Evolutionary conservation across 768 basidiomycete species (phyloP), one percentile per base, ranked within the genome.

Genomic region (Amylocystis lapponica): DNA sequence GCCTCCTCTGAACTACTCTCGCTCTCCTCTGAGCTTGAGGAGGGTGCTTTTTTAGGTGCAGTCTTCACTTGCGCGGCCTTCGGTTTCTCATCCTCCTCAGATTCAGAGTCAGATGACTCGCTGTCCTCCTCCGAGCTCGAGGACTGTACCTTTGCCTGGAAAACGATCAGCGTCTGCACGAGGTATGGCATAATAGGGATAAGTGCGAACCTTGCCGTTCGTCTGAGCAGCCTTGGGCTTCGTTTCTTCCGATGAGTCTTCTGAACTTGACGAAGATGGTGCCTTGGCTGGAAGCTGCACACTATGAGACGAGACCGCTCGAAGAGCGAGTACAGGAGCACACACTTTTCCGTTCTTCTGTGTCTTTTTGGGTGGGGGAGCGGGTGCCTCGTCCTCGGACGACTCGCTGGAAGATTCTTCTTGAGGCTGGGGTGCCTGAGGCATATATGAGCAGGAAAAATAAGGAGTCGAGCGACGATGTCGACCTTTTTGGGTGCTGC

Each of bases 201-300:
- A 40, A 31, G 27, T 31, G 3, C 41, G 19, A 8, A 49, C 48
- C 46, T 50, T 52, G 39, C 44, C 49, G 27, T 55, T 55, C 1
- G 53, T 25, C 48, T 74, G 74, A 7, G 68, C 65, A 29, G 72
- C 71, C 58, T 81, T 79, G 46, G 76, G 69, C 54, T 76, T 75
- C 56, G 80, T 78, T 30, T 78, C 78, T 17, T 59, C 60, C 14
- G 61, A 62, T n/a, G 54, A 54, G 16, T 52, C 52, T n/a, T n/a
- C 56, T 16, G 55, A 55, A 36, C 47, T 53, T 20, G 56, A 53
- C 33, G 52, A 36, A n/a, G 35, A 21, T 23, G 45, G 39, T 17
- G 46, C 29, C 45, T 55, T 51, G 3, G 45, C 46, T 49, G 50
- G 25, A 5, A 2, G 17, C 25, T 27, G 16, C 34, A 5, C 32